These are phyloP conservation scores for Bipolaris sorokiniana DNA, from an alignment of 2,329 filamentous ascomycete species.

Conservation along the genomic window DNA sequence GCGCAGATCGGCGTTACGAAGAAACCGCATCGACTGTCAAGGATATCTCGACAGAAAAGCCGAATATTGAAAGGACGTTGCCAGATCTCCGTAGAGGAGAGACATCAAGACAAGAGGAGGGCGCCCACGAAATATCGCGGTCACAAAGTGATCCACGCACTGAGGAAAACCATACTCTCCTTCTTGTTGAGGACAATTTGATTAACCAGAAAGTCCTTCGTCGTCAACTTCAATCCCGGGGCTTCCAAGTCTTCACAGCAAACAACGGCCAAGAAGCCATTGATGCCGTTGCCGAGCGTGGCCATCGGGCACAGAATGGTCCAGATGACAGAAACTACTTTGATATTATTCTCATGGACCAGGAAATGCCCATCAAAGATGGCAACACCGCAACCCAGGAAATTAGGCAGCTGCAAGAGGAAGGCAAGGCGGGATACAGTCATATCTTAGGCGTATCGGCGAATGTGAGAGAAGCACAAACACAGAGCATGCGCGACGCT, in stretches of 20 bases:
- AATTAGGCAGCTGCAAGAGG: slow-evolving; percentile 48
- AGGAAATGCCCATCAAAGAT: slow-evolving; percentile 55
- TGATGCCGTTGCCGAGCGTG: slow-evolving; percentile 44
- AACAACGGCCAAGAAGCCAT: slow-evolving; percentile 56
- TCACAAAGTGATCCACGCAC: slow-evolving; percentile 27
- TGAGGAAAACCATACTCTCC: slow-evolving; percentile 33
- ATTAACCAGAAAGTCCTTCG: slow-evolving; percentile 58
- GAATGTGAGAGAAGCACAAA: slow-evolving; percentile 48
- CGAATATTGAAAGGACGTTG: slow-evolving; percentile 18
- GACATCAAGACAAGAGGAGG: slow-evolving; percentile 30
- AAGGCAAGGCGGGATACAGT: slow-evolving; percentile 40
- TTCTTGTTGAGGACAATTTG: slow-evolving; percentile 58
- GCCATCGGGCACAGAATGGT: slow-evolving; percentile 17
- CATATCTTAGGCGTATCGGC: slow-evolving; percentile 50
- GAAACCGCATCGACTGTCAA: slow-evolving; percentile 31
- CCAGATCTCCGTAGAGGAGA: slow-evolving; percentile 32
- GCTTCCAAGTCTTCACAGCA: slow-evolving; percentile 51
- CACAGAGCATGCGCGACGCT: slow-evolving; percentile 40
- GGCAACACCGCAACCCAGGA: slow-evolving; percentile 50
- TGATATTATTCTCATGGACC: slow-evolving; percentile 53
- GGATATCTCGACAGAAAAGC: slow-evolving; percentile 12
- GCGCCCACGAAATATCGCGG: slow-evolving; percentile 25
- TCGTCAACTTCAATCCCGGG: slow-evolving; percentile 56
- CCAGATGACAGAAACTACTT: slow-evolving; percentile 40
- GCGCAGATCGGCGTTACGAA: slow-evolving; percentile 27